Evolutionary conservation across 495 filamentous ascomycete species (phyloP), one percentile per base, ranked within the genome.

Genomic region (Tuber borchii): DNA sequence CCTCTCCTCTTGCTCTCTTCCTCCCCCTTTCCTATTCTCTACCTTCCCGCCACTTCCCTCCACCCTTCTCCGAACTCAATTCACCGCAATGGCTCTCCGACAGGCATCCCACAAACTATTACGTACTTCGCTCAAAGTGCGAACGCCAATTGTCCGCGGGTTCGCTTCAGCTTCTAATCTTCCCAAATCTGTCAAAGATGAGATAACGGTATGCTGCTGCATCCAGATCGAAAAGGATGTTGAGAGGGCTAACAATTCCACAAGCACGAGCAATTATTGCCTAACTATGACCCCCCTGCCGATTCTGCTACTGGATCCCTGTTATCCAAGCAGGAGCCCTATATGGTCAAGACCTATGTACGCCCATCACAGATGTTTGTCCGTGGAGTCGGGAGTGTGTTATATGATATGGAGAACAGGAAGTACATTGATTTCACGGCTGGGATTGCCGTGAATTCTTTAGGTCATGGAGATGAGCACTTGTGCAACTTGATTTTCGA

Each of bases 301-400:
- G 92, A 97, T 84, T 97, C 94, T 26, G 83, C 87, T 74, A 94
- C 93, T 70, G 87, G 88, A n/a, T 87, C 89, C 37, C 87, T 97
- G 69, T 87, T 97, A 74, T 86, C 88, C 39, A 88, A 91, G 56
- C 90, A 93, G 73, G 85, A 90, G 17, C 91, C 91, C 1, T 97
- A 88, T 85, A 97, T 99, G 94, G 92, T 99, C 8, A 90, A 93
- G 34, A 99, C 95, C 69, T 99, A 99, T 84, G 90, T 93, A 72
- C 91, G 95, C 48, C 95, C 95, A n/a, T 87, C 90, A 51, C 93
- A 92, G 12, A 90, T 97, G 84, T 97, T 99, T 84, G 88, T 93
- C 70, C 93, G 90, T 82, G 95, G 94, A 74, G 85, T 91, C 79
- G 95, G 95, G 2, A 93, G 90, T 73, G 93, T 94, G 82, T 83